Conservation (phyloP, 306 rosid genomes). For the Sicyos edulis region DNA sequence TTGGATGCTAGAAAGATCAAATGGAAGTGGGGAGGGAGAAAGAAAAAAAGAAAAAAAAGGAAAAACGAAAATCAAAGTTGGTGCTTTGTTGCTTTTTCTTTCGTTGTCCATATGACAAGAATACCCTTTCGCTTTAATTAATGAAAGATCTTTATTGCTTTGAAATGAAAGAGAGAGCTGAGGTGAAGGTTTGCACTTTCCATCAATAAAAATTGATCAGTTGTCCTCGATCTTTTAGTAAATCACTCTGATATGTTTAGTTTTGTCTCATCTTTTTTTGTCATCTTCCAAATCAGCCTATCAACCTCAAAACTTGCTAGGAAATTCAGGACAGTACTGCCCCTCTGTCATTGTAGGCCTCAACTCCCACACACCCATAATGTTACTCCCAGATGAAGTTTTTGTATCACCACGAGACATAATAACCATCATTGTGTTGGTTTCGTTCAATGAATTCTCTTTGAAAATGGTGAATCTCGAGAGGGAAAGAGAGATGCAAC, state of each 20-base stretch:
- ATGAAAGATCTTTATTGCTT: slow-evolving; percentile 64
- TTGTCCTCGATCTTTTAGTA: slow-evolving; percentile 33
- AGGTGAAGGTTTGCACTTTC: slow-evolving; percentile 41
- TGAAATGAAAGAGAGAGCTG: slow-evolving; percentile 29
- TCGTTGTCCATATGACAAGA: slow-evolving; percentile 55
- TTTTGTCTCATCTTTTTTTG: slow-evolving; percentile 15
- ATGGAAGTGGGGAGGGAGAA: slow-evolving; percentile 44
- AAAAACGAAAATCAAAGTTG: slow-evolving; percentile 37
- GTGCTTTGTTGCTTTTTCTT: slow-evolving; percentile 36
- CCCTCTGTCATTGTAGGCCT: slow-evolving; percentile 10
- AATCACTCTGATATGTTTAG: slow-evolving; percentile 27
- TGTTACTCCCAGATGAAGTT: slow-evolving; percentile 14
- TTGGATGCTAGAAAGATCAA: slow-evolving; percentile 76
- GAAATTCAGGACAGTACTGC: slow-evolving; percentile 13
- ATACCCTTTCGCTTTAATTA: slow-evolving; percentile 77
- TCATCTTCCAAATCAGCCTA: not conserved
- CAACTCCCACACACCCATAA: not conserved
- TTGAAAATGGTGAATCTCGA: slow-evolving; percentile 15
- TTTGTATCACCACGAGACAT: not conserved
- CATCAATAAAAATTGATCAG: slow-evolving; percentile 46
- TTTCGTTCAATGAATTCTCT: slow-evolving; percentile 5
- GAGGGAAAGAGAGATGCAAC: not conserved
- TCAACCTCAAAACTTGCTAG: slow-evolving; percentile 1
- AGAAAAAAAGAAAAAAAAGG: slow-evolving; percentile 28
- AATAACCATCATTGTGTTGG: slow-evolving; percentile 12